Evolutionary conservation across 345 rosid species (phyloP).

Genomic region (Eutrema heterophyllum): DNA sequence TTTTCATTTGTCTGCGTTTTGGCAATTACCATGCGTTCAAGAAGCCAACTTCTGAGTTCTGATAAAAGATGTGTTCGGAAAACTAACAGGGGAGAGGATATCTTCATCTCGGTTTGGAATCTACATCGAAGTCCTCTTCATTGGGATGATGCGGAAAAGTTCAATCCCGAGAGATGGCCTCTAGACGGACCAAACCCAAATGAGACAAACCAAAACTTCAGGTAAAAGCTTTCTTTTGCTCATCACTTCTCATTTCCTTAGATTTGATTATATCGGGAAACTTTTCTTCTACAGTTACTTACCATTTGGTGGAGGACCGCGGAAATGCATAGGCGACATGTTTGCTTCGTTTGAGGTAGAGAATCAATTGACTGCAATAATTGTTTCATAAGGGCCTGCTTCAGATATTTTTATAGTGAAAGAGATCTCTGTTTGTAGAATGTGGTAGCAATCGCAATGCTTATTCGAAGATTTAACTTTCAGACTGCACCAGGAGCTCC

Average conservation of each 20-base stretch:
- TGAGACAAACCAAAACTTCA: conserved; percentile 88
- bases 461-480: conserved; percentile 69
- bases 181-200: conserved; percentile 93
- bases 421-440: conserved; percentile 39
- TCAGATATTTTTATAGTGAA: conserved; percentile 3
- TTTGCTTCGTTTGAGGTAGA: conserved; percentile 90
- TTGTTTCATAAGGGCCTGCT: not conserved
- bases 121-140: conserved; percentile 78
- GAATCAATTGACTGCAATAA: not conserved
- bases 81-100: conserved; percentile 71
- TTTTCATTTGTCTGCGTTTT: not conserved
- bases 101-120: conserved; percentile 93
- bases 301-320: conserved; percentile 97
- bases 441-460: conserved; percentile 88
- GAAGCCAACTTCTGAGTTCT: conserved; percentile 8
- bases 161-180: conserved; percentile 98
- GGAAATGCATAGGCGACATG: conserved; percentile 96
- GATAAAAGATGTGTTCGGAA: conserved; percentile 5
- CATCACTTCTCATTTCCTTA: not conserved
- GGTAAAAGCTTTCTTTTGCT: conserved; percentile 35
- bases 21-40: not conserved
- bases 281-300: conserved; percentile 59
- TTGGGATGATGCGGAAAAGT: conserved; percentile 76
- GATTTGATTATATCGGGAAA: not conserved
- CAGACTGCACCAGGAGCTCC: conserved; percentile 85